Conservation (phyloP, 441 rosid species). For the Eutrema salsugineum region DNA sequence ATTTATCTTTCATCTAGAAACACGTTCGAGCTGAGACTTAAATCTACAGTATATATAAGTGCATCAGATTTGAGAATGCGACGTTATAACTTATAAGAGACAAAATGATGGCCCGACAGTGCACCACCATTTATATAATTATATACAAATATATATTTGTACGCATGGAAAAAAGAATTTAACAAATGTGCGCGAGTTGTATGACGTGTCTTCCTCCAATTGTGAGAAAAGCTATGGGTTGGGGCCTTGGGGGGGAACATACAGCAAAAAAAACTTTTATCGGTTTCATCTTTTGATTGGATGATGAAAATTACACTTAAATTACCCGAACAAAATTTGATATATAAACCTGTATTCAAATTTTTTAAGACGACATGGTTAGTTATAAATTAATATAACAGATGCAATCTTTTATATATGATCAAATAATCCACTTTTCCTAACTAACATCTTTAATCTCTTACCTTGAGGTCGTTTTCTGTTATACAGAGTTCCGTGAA, state of each 20-base stretch:
- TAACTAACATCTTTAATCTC: background rate
- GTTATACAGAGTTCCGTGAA: background rate
- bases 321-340: background rate
- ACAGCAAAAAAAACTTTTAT: background rate
- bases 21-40: background rate
- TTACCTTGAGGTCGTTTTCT: background rate
- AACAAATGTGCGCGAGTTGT: constrained; percentile 10
- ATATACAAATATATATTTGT: background rate
- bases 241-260: constrained; percentile 15
- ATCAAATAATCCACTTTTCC: background rate
- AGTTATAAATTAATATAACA: background rate
- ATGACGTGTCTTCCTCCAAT: constrained; percentile 30
- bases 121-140: background rate
- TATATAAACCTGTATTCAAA: background rate
- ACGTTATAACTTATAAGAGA: constrained; percentile 9
- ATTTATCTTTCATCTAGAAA: too few species aligned
- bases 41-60: background rate
- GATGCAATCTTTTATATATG: background rate
- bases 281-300: constrained; percentile 25
- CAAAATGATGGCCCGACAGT: constrained; percentile 26
- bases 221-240: background rate
- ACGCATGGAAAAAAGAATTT: constrained; percentile 7
- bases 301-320: background rate
- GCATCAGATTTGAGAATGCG: constrained; percentile 2
- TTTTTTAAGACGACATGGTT: background rate